Base-by-base conservation (phyloP, 192 early-diverging fungal genomes). In the Coemansia sp. region DNA sequence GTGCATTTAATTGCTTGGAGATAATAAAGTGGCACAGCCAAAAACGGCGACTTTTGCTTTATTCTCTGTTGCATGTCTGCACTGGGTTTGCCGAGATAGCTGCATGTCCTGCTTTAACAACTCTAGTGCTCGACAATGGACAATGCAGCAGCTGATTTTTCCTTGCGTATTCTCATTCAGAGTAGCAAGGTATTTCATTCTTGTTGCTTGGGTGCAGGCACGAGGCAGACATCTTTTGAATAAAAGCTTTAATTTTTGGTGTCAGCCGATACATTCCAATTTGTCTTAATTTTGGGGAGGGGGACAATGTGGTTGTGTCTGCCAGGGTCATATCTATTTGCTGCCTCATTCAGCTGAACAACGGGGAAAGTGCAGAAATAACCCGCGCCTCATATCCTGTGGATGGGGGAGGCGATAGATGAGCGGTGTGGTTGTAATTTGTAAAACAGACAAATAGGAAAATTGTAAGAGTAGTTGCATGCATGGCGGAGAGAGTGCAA, bases 1-100 rank as follows among this genome's bases (percentile, higher is more conserved):
- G 45, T 62, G 60, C 60, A 62, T 62, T 62, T 51, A 62, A 62
- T 62, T 62, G 45, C 60, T 35, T 35, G 32, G 38, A 10, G 50
- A 62, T 48, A 51, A 62, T 48, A 62, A 45, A 45, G 41, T 45
- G 41, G 41, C 41, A 45, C 41, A 45, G 41, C 41, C 55, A 57
- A 57, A 57, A 39, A 17, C 38, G 21, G 27, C 57, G 19, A 38
- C 19, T 58, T n/a, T 58, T 58, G 19, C 27, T 35, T 58, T 58
- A 15, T 58, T 58, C 19, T 17, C 32, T 38, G 32, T 15, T 39
- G 39, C 39, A 58, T 38, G 22, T 0, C 32, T 58, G 57, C 57
- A 58, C 32, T 21, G 11, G 39, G 57, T 58, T 58, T 58, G 57
- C 57, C 57, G 57, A 58, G 57, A 58, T 58, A 39, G 57, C 55